Evolutionary conservation across 352 stramenopile species (phyloP).

Genomic region (Globisporangium cystogenes): DNA sequence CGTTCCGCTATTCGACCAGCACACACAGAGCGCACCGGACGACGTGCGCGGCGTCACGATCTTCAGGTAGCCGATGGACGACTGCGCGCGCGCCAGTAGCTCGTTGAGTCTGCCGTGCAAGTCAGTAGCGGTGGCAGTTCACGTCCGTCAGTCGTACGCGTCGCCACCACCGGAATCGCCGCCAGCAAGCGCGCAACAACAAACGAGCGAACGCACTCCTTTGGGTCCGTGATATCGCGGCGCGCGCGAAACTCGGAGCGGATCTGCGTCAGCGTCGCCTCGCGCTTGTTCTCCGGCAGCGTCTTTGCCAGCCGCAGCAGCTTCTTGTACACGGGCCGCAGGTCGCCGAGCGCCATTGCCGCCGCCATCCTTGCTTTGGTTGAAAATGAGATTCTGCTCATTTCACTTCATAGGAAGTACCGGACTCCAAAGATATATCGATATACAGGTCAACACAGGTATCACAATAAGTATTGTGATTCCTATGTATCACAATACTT

Average conservation of each 20-base stretch:
- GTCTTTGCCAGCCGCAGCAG: constrained; percentile 71
- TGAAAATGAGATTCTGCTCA: too few relatives aligned
- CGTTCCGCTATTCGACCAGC: neutral
- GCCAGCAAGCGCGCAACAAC: neutral
- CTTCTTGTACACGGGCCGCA: constrained; percentile 84
- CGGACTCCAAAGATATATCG: too few relatives aligned
- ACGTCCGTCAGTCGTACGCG: constrained; percentile 1
- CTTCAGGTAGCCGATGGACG: constrained; percentile 80
- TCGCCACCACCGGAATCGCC: neutral
- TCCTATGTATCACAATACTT: too few relatives aligned
- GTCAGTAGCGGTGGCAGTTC: neutral
- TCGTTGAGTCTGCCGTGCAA: constrained; percentile 25
- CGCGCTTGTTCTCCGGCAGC: constrained; percentile 62
- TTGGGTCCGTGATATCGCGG: constrained; percentile 47
- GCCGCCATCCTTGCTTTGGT: too few relatives aligned
- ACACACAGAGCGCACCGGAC: constrained; percentile 23
- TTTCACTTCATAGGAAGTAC: too few relatives aligned
- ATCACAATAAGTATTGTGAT: too few relatives aligned
- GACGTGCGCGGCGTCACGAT: constrained; percentile 74
- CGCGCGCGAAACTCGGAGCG: constrained; percentile 68
- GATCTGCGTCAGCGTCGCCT: constrained; percentile 64
- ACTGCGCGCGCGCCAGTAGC: constrained; percentile 74
- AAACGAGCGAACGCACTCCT: constrained; percentile 38
- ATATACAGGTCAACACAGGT: too few relatives aligned
- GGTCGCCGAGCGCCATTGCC: constrained; percentile 19